Evolutionary conservation across 768 basidiomycete species (phyloP), one percentile per base, ranked within the genome.

Genomic region (Kwoniella bestiolae): DNA sequence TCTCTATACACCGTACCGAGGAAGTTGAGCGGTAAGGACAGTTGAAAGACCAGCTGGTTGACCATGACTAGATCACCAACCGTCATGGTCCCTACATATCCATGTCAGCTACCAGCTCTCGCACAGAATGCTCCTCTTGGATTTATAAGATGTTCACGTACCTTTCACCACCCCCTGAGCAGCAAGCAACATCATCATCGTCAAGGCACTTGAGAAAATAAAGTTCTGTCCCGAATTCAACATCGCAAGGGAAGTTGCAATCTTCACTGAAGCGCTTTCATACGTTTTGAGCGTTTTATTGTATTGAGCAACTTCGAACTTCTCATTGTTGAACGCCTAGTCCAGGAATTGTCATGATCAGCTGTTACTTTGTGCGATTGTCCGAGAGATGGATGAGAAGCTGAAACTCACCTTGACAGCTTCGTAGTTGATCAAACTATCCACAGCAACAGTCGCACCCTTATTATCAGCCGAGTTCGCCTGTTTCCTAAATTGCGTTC

Each of bases 41-140:
- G 84, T 77, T 99, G 96, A 84, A 99, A 99, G 34, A 98, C 93
- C 26, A 99, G 86, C 77, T 97, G 95, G 81, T 99, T 99, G 72
- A 96, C 90, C 95, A 99, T 98, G 71, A 99, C 96, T 14, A 99
- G 86, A 75, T 99, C 96, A 7, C 96, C 96, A 25, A 99, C 87
- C 3, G 94, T 96, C 95, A 99, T 98, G 0, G 91, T 92, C 7
- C 94, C 94, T 94, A 34, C 23, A 26, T 14, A 26, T 21, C 68
- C 12, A 29, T n/a, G 41, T 62, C 46, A 64, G 56, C 56, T 56
- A 38, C 25, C 12, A 16, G n/a, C 11, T 46, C 35, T 3, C 32
- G n/a, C 11, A n/a, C 7, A 12, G 31, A 12, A 16, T 32, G 12
- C n/a, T 0, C 12, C 31, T 7, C 11, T 34, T 25, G 5, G 16